Conservation (phyloP, 306 rosid species). For the Quercus parvula region DNA sequence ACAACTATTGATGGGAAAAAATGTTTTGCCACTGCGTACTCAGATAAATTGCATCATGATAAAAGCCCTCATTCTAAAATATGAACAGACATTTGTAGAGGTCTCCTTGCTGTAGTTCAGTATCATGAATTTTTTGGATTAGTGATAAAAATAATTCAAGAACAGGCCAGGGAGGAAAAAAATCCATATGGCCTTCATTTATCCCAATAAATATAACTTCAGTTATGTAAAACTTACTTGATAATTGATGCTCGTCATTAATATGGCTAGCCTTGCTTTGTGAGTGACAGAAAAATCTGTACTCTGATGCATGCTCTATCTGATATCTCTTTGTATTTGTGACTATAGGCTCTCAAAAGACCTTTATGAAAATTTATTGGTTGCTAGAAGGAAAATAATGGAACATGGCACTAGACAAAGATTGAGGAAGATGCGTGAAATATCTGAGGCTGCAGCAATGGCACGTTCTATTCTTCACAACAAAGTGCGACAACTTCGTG, state of each 20-base stretch:
- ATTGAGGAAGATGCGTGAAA: conserved; percentile 55
- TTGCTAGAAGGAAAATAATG: conserved; percentile 51
- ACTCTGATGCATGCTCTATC: conserved; percentile 9
- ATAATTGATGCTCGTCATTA: conserved; percentile 1
- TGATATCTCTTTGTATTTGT: conserved; percentile 16
- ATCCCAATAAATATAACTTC: not conserved
- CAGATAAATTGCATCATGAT: not conserved
- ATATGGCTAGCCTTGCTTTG: conserved; percentile 15
- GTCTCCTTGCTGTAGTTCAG: not conserved
- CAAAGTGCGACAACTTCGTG: conserved; percentile 54
- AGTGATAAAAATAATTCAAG: not conserved
- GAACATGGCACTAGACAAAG: conserved; percentile 51
- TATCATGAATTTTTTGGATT: not conserved
- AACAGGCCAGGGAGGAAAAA: not conserved
- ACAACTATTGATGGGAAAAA: not conserved
- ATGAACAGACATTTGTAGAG: not conserved
- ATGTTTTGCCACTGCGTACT: not conserved
- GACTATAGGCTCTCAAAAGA: conserved; percentile 60
- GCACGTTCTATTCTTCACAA: conserved; percentile 78
- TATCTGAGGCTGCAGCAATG: conserved; percentile 66
- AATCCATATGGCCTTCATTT: not conserved
- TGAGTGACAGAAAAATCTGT: not conserved
- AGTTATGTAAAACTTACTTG: not conserved
- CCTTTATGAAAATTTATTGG: conserved; percentile 58
- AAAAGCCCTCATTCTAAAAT: not conserved